phyloP scores from a whole-genome alignment of 768 basidiomycete genomes.

The Lactifluus hygrophoroides region DNA sequence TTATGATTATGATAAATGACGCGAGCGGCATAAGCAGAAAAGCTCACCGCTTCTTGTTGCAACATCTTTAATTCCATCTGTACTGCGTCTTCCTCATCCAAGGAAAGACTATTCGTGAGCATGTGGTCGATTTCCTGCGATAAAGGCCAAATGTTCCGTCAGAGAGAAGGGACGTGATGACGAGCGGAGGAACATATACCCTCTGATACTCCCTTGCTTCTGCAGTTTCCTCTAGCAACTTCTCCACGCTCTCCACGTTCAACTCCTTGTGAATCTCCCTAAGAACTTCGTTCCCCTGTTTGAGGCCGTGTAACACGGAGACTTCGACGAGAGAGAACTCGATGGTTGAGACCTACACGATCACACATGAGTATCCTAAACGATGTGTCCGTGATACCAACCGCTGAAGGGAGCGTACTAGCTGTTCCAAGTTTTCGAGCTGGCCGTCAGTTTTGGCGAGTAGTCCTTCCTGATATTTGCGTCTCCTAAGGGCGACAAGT shows the following conservation, averaged over 20 bases:
- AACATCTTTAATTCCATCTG: conserved; percentile 71
- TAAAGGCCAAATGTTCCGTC: background rate
- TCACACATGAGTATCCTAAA: background rate
- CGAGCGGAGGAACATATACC: conserved; percentile 34
- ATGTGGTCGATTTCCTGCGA: conserved; percentile 85
- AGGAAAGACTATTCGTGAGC: conserved; percentile 68
- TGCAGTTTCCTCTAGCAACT: conserved; percentile 81
- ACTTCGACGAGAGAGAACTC: conserved; percentile 94
- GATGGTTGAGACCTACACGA: conserved; percentile 78
- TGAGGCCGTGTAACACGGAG: conserved; percentile 84
- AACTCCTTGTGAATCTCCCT: conserved; percentile 93
- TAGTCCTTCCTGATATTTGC: conserved; percentile 90
- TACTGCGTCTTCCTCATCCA: conserved; percentile 92
- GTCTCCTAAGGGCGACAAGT: conserved; percentile 73
- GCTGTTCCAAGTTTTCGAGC: conserved; percentile 77
- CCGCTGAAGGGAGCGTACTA: conserved; percentile 48
- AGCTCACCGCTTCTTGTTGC: conserved; percentile 52
- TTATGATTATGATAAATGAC: conserved; percentile 28
- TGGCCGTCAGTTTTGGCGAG: conserved; percentile 85
- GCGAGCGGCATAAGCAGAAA: background rate
- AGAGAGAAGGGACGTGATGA: background rate
- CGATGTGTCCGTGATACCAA: too few relatives aligned
- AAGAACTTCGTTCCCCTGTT: conserved; percentile 89
- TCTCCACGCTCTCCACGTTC: conserved; percentile 89
- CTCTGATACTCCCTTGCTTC: conserved; percentile 90